Base-by-base conservation (phyloP, 176 grass and related monocot species). In the Chrysopogon serrulatus region DNA sequence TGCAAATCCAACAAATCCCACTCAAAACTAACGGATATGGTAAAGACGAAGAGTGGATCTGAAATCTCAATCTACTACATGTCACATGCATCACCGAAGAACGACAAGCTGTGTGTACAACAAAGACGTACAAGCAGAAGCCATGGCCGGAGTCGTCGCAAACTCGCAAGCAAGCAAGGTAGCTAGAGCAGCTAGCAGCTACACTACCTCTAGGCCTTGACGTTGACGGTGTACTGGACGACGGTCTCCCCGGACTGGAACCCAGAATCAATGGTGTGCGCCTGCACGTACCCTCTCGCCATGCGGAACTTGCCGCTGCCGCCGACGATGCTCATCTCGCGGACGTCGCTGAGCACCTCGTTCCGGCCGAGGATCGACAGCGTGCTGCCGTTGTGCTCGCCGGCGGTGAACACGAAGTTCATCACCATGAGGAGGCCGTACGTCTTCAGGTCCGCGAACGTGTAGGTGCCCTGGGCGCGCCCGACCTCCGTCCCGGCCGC, bases 291-390 rank as follows among this genome's bases (percentile, higher is more conserved):
- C 0, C 94, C 94, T 0, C 60, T 13, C 14, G 92, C 79, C 71
- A 94, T 80, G 1, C 94, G 27, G 41, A 97, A 94, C 77, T 94
- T 83, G 14, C 94, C 92, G 2, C 26, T 85, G 8, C 94, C 94
- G 0, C 94, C 94, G 1, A 97, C 85, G 10, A 97, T 81, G 75
- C 87, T 36, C 94, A 97, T 92, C 84, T 97, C 94, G 17, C 94
- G 47, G n/a, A 92, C 49, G 4, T 11, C 17, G 24, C 9, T 13
- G 5, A 90, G 78, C 48, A 91, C 89, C 68, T 90, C 76, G 64
- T 97, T 94, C 3, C 89, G 47, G 3, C 94, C 94, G 7, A 87
- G 3, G n/a, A 97, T 86, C 39, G 82, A 23, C 3, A 97, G 68
- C 54, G 37, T 80, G 81, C 94, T 97, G 5, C 92, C 90, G 24